A percentile compares a stretch with the other conserved stretches of the same genome.
phyloP scores from a whole-genome alignment of 2,329 filamentous ascomycete species.

The Ophiocordyceps camponoti-saundersi region DNA sequence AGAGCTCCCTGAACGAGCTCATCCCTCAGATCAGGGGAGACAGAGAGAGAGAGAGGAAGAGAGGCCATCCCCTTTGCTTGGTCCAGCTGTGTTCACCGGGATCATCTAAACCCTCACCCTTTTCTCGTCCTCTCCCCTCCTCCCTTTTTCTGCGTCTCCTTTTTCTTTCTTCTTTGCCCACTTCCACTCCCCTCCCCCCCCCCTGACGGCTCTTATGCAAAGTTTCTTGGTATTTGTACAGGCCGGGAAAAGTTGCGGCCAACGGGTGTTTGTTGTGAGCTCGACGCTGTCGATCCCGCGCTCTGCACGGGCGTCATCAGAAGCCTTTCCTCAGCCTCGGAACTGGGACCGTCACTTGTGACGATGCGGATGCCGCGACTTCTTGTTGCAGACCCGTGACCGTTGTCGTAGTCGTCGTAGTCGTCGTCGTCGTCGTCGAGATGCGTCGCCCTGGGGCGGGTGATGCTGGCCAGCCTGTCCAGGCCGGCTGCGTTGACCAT shows the following conservation, averaged over 20 bases:
- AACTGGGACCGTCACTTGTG: not conserved
- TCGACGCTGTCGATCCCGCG: not conserved
- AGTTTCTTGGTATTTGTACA: not conserved
- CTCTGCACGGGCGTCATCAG: not conserved
- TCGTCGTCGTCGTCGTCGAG: not conserved
- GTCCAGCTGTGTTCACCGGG: too few relatives aligned
- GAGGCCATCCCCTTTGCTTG: too few relatives aligned
- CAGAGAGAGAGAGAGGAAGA: too few relatives aligned
- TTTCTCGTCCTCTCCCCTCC: not conserved
- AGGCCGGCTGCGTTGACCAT: not conserved
- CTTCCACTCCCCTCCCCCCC: not conserved
- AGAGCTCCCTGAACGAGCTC: too few relatives aligned
- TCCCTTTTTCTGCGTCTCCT: not conserved
- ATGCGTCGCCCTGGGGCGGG: not conserved
- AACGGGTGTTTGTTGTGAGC: not conserved
- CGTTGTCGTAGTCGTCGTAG: not conserved
- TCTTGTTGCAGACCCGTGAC: not conserved
- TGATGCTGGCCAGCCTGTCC: not conserved
- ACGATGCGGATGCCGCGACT: not conserved
- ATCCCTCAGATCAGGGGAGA: too few relatives aligned
- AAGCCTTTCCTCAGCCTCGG: not conserved
- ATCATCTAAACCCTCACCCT: too few relatives aligned
- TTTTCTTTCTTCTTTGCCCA: not conserved
- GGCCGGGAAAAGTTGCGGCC: not conserved
- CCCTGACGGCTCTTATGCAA: not conserved